phyloP scores from a whole-genome alignment of 371 early-diverging fungal genomes.

The Mortierella sp. region DNA sequence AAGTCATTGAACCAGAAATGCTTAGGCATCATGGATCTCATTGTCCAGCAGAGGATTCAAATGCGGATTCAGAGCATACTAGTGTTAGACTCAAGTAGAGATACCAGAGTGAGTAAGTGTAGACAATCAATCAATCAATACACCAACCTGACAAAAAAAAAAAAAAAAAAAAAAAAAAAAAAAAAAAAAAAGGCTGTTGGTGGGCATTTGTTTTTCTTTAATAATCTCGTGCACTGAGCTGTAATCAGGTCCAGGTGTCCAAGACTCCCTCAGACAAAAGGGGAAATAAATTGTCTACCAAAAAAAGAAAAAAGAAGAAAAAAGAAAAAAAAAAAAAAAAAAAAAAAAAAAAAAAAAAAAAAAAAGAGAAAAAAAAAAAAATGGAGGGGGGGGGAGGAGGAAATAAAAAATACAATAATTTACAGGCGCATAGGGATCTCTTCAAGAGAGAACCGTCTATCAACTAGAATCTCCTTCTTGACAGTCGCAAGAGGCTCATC shows the following conservation, averaged over 20 bases:
- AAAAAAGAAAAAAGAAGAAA: no score
- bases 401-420: background rate
- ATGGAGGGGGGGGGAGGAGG: background rate
- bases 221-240: conserved; percentile 11
- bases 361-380: background rate
- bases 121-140: no score
- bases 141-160: conserved; percentile 8
- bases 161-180: conserved; percentile 22
- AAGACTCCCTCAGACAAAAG: background rate
- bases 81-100: background rate
- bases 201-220: conserved; percentile 3
- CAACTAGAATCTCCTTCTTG: conserved; percentile 34
- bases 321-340: background rate
- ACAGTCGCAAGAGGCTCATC: conserved; percentile 20
- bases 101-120: background rate
- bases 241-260: conserved; percentile 5
- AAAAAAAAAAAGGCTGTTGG: conserved; percentile 4
- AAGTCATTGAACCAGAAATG: conserved; percentile 2
- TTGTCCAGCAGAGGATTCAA: background rate
- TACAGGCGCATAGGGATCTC: conserved; percentile 29
- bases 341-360: background rate
- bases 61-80: background rate
- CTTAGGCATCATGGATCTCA: background rate
- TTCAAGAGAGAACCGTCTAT: conserved; percentile 42
- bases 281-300: no score